Evolutionary conservation across 441 rosid species (phyloP).

Genomic region (Viola pubescens): DNA sequence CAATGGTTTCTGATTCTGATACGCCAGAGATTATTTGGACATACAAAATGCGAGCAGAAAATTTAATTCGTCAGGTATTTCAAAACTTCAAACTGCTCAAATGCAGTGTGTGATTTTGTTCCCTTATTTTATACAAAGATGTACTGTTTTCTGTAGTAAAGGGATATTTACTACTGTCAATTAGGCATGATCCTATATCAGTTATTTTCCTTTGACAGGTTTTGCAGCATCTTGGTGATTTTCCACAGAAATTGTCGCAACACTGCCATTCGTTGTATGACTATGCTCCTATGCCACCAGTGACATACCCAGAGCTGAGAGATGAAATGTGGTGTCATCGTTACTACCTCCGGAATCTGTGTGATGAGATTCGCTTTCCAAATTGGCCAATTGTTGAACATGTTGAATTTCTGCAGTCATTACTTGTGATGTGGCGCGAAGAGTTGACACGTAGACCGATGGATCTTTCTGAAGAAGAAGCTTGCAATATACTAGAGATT

Average conservation of each 20-base stretch:
- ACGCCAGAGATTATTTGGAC: slow-evolving; percentile 99
- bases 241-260: slow-evolving; percentile 93
- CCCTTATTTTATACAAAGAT: slow-evolving; percentile 8
- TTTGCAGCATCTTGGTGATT: slow-evolving; percentile 99
- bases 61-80: slow-evolving; percentile 90
- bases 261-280: slow-evolving; percentile 95
- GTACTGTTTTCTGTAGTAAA: slow-evolving; percentile 2
- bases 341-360: slow-evolving; percentile 89
- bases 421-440: slow-evolving; percentile 99
- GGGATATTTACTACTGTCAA: not conserved
- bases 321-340: slow-evolving; percentile 99
- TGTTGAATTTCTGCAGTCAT: slow-evolving; percentile 95
- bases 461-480: slow-evolving; percentile 99
- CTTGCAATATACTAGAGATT: slow-evolving; percentile 92
- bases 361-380: slow-evolving; percentile 94
- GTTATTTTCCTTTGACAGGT: slow-evolving; percentile 46
- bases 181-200: slow-evolving; percentile 11
- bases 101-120: slow-evolving; percentile 16
- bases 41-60: slow-evolving; percentile 98
- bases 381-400: slow-evolving; percentile 99
- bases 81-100: slow-evolving; percentile 11
- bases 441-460: slow-evolving; percentile 95
- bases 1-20: slow-evolving; percentile 99
- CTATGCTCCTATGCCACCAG: slow-evolving; percentile 99
- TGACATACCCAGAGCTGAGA: slow-evolving; percentile 95